A percentile compares a stretch with the other conserved stretches of the same genome.
These are phyloP conservation scores for Kalmanozyma brasiliensis DNA, from an alignment of 1,284 basidiomycete species.

Conservation along the genomic window DNA sequence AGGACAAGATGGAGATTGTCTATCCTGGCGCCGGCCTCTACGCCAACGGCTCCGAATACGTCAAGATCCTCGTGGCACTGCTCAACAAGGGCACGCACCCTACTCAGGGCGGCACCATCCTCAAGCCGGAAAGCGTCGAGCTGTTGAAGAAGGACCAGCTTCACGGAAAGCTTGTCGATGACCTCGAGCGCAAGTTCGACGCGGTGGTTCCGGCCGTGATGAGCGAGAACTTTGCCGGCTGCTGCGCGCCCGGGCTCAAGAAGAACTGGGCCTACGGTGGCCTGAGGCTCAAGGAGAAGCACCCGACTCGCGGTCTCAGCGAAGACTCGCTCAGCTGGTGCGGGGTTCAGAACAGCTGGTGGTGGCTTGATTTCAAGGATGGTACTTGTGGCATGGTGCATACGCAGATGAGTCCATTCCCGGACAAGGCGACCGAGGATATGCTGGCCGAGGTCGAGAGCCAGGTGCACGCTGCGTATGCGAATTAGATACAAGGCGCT, in stretches of 20 bases:
- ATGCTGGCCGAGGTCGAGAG: constrained; percentile 22
- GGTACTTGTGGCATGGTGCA: constrained; percentile 25
- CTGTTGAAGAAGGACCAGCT: constrained; percentile 46
- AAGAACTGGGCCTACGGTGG: constrained; percentile 29
- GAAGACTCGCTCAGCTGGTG: constrained; percentile 24
- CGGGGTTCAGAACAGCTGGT: constrained; percentile 24
- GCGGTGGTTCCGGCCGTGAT: constrained; percentile 15
- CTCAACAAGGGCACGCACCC: constrained; percentile 56
- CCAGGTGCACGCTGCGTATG: constrained; percentile 20
- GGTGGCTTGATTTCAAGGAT: constrained; percentile 29
- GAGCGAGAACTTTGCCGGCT: constrained; percentile 15
- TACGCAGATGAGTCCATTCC: constrained; percentile 24
- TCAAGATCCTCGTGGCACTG: constrained; percentile 48
- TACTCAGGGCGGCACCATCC: constrained; percentile 39
- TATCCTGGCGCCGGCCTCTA: constrained; percentile 43
- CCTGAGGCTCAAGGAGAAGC: constrained; percentile 17
- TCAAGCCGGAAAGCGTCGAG: constrained; percentile 52
- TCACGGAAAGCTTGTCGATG: constrained; percentile 7
- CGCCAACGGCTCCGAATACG: constrained; percentile 27
- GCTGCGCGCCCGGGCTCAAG: constrained; percentile 14
- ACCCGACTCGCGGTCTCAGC: constrained; percentile 21
- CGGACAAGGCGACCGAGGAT: constrained; percentile 18
- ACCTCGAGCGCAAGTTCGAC: constrained; percentile 17
- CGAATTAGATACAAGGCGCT: no score
- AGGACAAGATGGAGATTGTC: constrained; percentile 47